Percentiles rank a stretch among this genome's conserved stretches.
Conservation (phyloP, 306 rosid species). For the Trifolium repens region DNA sequence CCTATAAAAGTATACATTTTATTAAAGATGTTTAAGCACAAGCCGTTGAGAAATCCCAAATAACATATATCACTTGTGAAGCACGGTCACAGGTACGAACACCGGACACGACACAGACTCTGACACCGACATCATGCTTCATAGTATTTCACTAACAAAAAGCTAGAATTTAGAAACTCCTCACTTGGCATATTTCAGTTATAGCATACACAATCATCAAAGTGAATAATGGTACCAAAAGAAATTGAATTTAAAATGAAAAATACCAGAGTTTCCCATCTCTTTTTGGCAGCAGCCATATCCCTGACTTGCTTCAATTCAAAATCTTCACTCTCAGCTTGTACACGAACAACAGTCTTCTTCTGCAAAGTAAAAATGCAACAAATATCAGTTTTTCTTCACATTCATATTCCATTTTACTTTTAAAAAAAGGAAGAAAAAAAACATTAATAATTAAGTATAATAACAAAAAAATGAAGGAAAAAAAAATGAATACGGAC, state of each 20-base stretch:
- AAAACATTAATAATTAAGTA: neutral
- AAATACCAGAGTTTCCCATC: slow-evolving; percentile 96
- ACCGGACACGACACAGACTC: too few relatives aligned
- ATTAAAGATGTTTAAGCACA: slow-evolving; percentile 1
- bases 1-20: neutral
- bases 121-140: too few relatives aligned
- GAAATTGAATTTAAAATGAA: slow-evolving; percentile 4
- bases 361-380: slow-evolving; percentile 38
- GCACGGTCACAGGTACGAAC: too few relatives aligned
- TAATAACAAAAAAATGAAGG: neutral
- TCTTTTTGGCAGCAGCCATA: slow-evolving; percentile 92
- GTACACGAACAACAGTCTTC: slow-evolving; percentile 56
- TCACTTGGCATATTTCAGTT: neutral
- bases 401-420: neutral
- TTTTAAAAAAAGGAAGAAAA: too few relatives aligned
- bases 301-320: slow-evolving; percentile 92
- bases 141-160: too few relatives aligned
- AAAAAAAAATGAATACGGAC: slow-evolving; percentile 45
- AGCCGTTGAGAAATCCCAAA: slow-evolving; percentile 17
- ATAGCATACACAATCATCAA: slow-evolving; percentile 11
- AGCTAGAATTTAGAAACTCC: neutral
- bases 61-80: neutral
- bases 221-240: neutral
- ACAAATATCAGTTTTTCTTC: neutral
- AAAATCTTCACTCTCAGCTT: slow-evolving; percentile 66